Evolutionary conservation across 1,284 basidiomycete genomes (phyloP).

Genomic region (Phenoliferia sp.): DNA sequence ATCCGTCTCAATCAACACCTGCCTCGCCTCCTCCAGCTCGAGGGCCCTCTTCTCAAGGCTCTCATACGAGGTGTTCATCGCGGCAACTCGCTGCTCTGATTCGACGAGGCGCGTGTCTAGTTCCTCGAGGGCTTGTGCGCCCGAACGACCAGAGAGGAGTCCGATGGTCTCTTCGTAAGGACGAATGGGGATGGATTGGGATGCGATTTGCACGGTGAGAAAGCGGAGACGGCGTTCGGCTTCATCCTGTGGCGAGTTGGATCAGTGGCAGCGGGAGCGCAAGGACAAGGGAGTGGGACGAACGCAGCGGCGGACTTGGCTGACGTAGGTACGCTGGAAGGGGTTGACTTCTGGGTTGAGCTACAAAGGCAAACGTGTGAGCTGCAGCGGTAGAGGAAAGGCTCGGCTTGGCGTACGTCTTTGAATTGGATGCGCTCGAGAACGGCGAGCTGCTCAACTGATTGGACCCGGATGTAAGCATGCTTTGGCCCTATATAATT

Average conservation of each 20-base stretch:
- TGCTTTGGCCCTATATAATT: background rate
- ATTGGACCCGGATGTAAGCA: background rate
- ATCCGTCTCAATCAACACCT: constrained; percentile 91
- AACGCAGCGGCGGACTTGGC: constrained; percentile 65
- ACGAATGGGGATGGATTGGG: constrained; percentile 67
- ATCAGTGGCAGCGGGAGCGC: background rate
- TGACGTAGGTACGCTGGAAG: constrained; percentile 97
- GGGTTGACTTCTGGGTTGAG: constrained; percentile 91
- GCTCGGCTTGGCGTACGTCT: too few relatives aligned
- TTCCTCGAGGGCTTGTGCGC: constrained; percentile 89
- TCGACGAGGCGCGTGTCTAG: constrained; percentile 81
- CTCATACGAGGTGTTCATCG: constrained; percentile 95
- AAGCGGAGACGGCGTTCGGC: constrained; percentile 92
- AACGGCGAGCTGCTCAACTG: constrained; percentile 86
- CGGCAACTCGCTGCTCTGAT: constrained; percentile 76
- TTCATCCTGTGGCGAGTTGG: constrained; percentile 66
- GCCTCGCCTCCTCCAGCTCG: constrained; percentile 85
- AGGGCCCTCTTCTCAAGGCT: constrained; percentile 77
- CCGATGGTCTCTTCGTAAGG: constrained; percentile 50
- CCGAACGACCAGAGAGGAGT: constrained; percentile 77
- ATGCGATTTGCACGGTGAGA: constrained; percentile 79
- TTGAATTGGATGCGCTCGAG: constrained; percentile 96
- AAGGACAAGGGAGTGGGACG: background rate
- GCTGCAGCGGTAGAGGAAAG: too few relatives aligned
- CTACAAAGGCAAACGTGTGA: too few relatives aligned